Conservation (phyloP, 352 stramenopile genomes). For the Saprolegnia parasitica region DNA sequence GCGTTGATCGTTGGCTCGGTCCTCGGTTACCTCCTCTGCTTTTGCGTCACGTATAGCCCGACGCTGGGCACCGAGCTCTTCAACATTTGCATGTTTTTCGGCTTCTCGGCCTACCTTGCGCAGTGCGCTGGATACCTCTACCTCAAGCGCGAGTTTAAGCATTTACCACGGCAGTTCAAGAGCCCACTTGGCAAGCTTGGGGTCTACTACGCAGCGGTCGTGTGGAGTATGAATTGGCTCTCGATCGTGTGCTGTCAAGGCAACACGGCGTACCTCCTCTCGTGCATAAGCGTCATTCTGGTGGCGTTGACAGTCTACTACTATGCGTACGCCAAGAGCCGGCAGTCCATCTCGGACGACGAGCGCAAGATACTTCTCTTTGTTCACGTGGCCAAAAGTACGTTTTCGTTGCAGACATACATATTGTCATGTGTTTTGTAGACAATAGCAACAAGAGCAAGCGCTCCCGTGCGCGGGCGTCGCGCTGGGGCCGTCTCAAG, state of each 20-base stretch:
- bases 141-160: conserved; percentile 30
- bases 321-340: conserved; percentile 31
- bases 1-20: conserved; percentile 31
- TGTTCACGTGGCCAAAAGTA: conserved; percentile 34
- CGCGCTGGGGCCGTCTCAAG: background rate
- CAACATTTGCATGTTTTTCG: conserved; percentile 33
- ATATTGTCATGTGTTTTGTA: background rate
- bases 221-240: conserved; percentile 33
- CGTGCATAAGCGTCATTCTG: conserved; percentile 23
- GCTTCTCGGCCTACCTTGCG: conserved; percentile 32
- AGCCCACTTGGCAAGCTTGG: conserved; percentile 35
- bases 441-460: background rate
- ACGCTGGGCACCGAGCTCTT: conserved; percentile 30
- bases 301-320: conserved; percentile 32
- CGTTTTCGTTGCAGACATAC: background rate
- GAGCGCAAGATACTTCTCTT: conserved; percentile 38
- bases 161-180: conserved; percentile 29
- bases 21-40: conserved; percentile 32
- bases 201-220: conserved; percentile 32
- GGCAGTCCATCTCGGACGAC: conserved; percentile 36
- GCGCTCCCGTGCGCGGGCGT: too few species aligned
- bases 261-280: conserved; percentile 25
- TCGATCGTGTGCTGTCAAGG: conserved; percentile 33
- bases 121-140: conserved; percentile 40
- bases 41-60: conserved; percentile 32